Percentiles rank a stretch among this genome's conserved stretches.
phyloP scores from a whole-genome alignment of 176 grass and related monocot species.

The Rhynchospora breviuscula region DNA sequence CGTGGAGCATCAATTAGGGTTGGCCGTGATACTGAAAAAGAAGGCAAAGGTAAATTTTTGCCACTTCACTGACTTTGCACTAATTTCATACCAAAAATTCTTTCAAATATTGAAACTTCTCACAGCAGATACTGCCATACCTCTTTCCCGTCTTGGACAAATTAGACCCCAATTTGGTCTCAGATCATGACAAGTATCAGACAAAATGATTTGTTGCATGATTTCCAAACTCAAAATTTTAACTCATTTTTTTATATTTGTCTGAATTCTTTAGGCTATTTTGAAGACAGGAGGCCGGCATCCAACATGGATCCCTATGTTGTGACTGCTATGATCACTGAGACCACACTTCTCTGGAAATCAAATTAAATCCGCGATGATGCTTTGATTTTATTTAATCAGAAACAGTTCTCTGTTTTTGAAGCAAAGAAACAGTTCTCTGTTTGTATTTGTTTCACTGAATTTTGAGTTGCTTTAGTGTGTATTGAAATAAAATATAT shows the following conservation, averaged over 20 bases:
- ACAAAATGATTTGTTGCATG: background rate
- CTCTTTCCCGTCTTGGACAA: background rate
- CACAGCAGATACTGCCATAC: background rate
- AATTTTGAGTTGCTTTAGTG: background rate
- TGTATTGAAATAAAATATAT: background rate
- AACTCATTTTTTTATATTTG: background rate
- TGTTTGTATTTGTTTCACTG: background rate
- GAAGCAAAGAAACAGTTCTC: background rate
- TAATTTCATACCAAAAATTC: background rate
- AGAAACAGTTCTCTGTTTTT: background rate
- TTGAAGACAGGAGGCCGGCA: slow-evolving; percentile 34
- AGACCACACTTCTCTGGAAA: slow-evolving; percentile 29
- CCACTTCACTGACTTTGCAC: background rate
- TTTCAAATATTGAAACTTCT: background rate
- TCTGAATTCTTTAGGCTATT: slow-evolving; percentile 23
- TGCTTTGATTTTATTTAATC: background rate
- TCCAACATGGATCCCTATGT: slow-evolving; percentile 36
- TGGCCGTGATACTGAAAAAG: slow-evolving; percentile 69
- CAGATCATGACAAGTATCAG: background rate
- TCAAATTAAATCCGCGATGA: background rate
- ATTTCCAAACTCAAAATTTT: background rate
- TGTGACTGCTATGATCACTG: slow-evolving; percentile 31
- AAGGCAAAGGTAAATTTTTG: slow-evolving; percentile 47
- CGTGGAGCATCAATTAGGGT: slow-evolving; percentile 77
- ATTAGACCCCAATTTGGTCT: background rate